Evolutionary conservation across 2,329 filamentous ascomycete species (phyloP).

Genomic region (Arachnomyces sp.): DNA sequence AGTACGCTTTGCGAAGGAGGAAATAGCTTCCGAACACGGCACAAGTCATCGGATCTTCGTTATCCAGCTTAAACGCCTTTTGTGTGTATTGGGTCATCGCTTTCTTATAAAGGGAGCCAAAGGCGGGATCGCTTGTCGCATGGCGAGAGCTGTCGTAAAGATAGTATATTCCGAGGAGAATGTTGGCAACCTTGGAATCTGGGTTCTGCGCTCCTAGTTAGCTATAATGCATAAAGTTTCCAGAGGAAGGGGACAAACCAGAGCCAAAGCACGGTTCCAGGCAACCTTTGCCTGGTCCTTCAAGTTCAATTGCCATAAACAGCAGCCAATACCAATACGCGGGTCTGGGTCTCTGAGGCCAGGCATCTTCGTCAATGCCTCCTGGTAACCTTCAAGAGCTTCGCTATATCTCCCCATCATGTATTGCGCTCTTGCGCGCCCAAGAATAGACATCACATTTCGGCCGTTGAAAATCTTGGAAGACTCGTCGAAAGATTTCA

Average conservation of each 20-base stretch:
- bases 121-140: conserved; percentile 73
- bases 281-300: conserved; percentile 85
- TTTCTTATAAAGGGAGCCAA: conserved; percentile 77
- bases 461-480: conserved; percentile 72
- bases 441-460: conserved; percentile 88
- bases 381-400: conserved; percentile 76
- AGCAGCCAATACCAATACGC: conserved; percentile 90
- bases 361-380: conserved; percentile 76
- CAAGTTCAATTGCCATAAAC: conserved; percentile 92
- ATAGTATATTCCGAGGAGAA: conserved; percentile 82
- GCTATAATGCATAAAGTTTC: background rate
- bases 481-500: conserved; percentile 93
- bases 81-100: conserved; percentile 93
- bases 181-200: conserved; percentile 81
- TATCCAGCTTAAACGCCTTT: conserved; percentile 87
- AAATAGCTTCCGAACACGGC: conserved; percentile 88
- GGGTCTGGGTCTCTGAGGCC: conserved; percentile 87
- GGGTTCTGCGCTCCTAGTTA: conserved; percentile 43
- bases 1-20: conserved; percentile 68
- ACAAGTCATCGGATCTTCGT: conserved; percentile 80
- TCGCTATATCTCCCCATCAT: conserved; percentile 80
- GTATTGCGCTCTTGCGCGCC: conserved; percentile 77
- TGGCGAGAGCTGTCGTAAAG: conserved; percentile 78
- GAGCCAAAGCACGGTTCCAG: conserved; percentile 79
- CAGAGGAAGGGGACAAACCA: conserved; percentile 41